A percentile compares a stretch with the other conserved stretches of the same genome.
phyloP scores from a whole-genome alignment of 2,329 filamentous ascomycete genomes.

The Kalaharituber pfeilii region DNA sequence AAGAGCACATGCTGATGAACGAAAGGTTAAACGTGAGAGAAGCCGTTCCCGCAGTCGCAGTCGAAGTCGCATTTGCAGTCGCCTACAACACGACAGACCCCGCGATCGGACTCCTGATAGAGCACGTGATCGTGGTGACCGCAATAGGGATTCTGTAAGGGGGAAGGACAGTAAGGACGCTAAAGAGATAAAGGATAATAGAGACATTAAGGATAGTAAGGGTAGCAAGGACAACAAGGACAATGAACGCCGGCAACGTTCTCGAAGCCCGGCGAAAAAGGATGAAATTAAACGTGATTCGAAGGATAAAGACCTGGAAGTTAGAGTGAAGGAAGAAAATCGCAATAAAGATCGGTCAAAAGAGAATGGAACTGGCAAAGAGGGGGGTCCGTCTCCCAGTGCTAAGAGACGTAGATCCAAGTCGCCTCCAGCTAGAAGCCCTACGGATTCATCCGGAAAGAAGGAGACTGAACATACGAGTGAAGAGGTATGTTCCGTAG shows the following conservation, averaged over 20 bases:
- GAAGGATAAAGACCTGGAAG: neutral
- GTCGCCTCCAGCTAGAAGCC: neutral
- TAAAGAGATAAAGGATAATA: too few species aligned
- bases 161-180: constrained; percentile 12
- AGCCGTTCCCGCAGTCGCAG: constrained; percentile 8
- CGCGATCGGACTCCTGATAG: constrained; percentile 19
- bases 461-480: neutral
- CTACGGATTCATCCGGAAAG: neutral
- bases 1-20: constrained; percentile 8
- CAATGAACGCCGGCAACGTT: too few species aligned
- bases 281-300: neutral
- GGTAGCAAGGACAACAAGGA: constrained; percentile 3
- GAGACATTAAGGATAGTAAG: too few species aligned
- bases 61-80: constrained; percentile 18
- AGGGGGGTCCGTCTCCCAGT: neutral
- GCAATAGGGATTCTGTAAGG: constrained; percentile 11
- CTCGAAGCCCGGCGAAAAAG: neutral
- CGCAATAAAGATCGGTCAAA: neutral
- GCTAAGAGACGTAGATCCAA: neutral
- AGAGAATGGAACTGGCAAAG: neutral
- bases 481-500: neutral
- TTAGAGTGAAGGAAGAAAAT: neutral
- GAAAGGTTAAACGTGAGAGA: constrained; percentile 9
- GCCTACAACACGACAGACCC: constrained; percentile 16
- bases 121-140: too few species aligned